phyloP scores from a whole-genome alignment of 169 alveolate species.

The Prorocentrum cordatum region DNA sequence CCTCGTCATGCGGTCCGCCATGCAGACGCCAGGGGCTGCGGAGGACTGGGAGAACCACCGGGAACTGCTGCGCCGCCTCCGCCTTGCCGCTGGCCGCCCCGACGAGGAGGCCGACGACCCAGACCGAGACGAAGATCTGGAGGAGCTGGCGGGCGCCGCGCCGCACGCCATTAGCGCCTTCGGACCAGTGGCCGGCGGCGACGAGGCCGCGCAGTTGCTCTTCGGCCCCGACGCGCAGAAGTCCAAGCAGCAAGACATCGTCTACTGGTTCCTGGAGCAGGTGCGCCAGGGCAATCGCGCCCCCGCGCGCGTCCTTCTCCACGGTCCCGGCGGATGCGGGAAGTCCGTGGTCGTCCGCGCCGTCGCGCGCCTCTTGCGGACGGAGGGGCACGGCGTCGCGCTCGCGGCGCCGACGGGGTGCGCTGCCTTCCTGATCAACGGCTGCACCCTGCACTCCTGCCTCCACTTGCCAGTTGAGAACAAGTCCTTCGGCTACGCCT shows the following conservation, averaged over 20 bases:
- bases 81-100: no score
- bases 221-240: no score
- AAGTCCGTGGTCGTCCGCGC: constrained; percentile 14
- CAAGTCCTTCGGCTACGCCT: neutral
- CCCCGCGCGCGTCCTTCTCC: neutral
- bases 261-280: no score
- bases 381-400: neutral
- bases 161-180: neutral
- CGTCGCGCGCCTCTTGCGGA: neutral
- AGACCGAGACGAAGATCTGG: neutral
- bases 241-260: no score
- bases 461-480: constrained; percentile 2
- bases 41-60: no score
- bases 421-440: constrained; percentile 19
- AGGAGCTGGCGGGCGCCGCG: neutral
- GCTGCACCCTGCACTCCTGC: constrained; percentile 10
- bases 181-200: constrained; percentile 7
- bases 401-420: constrained; percentile 6
- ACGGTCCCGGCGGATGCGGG: constrained; percentile 33
- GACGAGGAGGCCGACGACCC: no score
- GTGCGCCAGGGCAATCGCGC: neutral
- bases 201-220: neutral
- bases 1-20: no score
- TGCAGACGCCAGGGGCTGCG: no score
- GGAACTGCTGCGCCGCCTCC: no score